These are phyloP conservation scores for Cyclotella distinguenda DNA, from an alignment of 108 stramenopile species.

Conservation along the genomic window DNA sequence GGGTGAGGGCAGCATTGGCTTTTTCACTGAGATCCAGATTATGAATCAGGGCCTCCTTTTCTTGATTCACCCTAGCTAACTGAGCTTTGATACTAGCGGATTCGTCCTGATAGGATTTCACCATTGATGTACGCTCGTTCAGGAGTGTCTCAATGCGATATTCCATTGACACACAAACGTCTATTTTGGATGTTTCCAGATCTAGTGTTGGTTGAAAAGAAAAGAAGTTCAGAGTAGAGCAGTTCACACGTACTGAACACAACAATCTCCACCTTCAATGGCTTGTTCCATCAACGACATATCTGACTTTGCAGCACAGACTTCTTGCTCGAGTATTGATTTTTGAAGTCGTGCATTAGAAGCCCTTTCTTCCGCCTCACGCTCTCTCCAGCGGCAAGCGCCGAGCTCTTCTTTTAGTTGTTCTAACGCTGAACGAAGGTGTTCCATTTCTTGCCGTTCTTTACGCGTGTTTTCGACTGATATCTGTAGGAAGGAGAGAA, in stretches of 20 bases:
- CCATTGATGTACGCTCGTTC: constrained; percentile 58
- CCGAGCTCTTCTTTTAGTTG: constrained; percentile 65
- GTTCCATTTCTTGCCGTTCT: constrained; percentile 70
- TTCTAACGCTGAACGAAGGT: constrained; percentile 58
- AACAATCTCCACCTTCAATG: constrained; percentile 43
- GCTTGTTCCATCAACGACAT: constrained; percentile 65
- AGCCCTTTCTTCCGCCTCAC: constrained; percentile 58
- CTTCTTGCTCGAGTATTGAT: constrained; percentile 72
- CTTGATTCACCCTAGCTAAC: constrained; percentile 58
- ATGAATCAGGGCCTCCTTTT: constrained; percentile 65
- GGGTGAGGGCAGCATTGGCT: constrained; percentile 62
- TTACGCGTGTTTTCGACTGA: constrained; percentile 55
- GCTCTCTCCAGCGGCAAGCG: constrained; percentile 57
- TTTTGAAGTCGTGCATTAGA: constrained; percentile 60
- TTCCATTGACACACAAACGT: constrained; percentile 60
- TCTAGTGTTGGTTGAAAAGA: constrained; percentile 12
- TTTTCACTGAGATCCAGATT: constrained; percentile 69
- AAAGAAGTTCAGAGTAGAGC: background rate
- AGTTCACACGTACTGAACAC: background rate
- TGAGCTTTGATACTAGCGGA: constrained; percentile 62
- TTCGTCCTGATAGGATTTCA: constrained; percentile 55
- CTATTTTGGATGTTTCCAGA: constrained; percentile 57
- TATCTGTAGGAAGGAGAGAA: constrained; percentile 9
- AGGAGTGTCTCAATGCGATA: constrained; percentile 71
- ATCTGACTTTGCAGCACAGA: constrained; percentile 68